Conservation (phyloP, 1,139 yeast species). For the Diutina pseudorugosa region DNA sequence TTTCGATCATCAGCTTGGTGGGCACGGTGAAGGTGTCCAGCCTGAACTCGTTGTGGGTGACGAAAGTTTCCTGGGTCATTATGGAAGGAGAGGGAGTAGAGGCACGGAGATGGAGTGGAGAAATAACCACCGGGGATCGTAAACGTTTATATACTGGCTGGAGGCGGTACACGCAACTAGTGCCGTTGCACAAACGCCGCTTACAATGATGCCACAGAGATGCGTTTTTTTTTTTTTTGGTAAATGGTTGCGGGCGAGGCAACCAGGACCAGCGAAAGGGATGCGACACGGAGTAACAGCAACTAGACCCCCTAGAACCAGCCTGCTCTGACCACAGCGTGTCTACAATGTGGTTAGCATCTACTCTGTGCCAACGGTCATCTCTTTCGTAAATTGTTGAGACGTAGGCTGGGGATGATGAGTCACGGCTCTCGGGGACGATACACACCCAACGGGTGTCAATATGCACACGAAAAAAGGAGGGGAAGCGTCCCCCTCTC, state of each 20-base stretch:
- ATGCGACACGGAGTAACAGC: not conserved
- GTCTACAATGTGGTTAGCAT: too few species aligned
- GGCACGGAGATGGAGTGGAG: not conserved
- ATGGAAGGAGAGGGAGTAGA: conserved; percentile 6
- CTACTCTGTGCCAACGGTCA: too few species aligned
- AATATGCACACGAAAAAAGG: not conserved
- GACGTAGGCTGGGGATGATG: not conserved
- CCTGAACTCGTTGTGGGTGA: conserved; percentile 49
- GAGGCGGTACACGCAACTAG: not conserved
- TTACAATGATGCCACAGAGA: not conserved
- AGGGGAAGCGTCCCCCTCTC: not conserved
- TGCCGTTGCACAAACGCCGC: not conserved
- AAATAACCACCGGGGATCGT: not conserved
- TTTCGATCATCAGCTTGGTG: conserved; percentile 59
- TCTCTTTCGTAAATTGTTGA: too few species aligned
- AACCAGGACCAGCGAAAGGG: not conserved
- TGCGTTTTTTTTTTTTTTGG: too few species aligned
- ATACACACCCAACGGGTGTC: not conserved
- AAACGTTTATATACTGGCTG: not conserved
- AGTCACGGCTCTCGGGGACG: not conserved
- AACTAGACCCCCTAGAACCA: not conserved
- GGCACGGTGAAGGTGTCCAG: conserved; percentile 94
- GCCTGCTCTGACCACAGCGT: too few species aligned
- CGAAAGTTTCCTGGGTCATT: conserved; percentile 12
- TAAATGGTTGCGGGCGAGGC: not conserved